phyloP scores from a whole-genome alignment of 352 stramenopile genomes.

The Hyaloperonospora arabidopsidis region DNA sequence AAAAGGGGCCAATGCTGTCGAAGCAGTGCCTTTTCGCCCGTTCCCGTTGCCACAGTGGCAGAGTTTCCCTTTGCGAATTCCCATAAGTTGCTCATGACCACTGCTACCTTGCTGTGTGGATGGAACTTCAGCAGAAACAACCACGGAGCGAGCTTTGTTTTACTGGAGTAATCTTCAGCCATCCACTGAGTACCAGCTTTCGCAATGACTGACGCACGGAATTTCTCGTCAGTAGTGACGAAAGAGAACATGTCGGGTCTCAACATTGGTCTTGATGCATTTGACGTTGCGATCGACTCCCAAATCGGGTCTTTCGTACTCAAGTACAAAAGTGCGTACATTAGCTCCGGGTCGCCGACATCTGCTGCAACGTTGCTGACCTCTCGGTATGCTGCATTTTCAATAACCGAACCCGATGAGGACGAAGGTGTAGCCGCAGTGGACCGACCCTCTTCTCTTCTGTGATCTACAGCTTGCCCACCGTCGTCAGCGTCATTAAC shows the following conservation, averaged over 20 bases:
- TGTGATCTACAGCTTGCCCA: background rate
- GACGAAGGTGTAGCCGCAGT: slow-evolving; percentile 5
- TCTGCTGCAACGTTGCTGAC: slow-evolving; percentile 78
- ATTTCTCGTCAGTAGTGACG: slow-evolving; percentile 30
- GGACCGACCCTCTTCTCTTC: slow-evolving; percentile 1
- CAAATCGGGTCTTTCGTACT: slow-evolving; percentile 71
- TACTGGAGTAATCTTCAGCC: slow-evolving; percentile 38
- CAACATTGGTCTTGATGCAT: background rate
- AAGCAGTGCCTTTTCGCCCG: slow-evolving; percentile 43
- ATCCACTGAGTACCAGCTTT: slow-evolving; percentile 58
- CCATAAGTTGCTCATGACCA: slow-evolving; percentile 66
- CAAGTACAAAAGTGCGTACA: slow-evolving; percentile 77
- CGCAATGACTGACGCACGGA: slow-evolving; percentile 39
- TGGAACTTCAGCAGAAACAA: slow-evolving; percentile 75
- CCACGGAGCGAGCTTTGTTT: slow-evolving; percentile 58
- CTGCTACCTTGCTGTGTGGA: slow-evolving; percentile 53
- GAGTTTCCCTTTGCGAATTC: slow-evolving; percentile 45
- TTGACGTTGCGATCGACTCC: slow-evolving; percentile 25
- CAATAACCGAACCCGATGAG: slow-evolving; percentile 29
- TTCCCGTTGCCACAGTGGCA: slow-evolving; percentile 9
- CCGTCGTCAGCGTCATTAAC: slow-evolving; percentile 27
- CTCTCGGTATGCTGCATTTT: slow-evolving; percentile 78
- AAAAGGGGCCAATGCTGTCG: slow-evolving; percentile 46
- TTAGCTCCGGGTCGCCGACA: slow-evolving; percentile 67
- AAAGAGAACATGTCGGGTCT: slow-evolving; percentile 39